phyloP scores from a whole-genome alignment of 371 early-diverging fungal species.

The Rhizopus delemar region DNA sequence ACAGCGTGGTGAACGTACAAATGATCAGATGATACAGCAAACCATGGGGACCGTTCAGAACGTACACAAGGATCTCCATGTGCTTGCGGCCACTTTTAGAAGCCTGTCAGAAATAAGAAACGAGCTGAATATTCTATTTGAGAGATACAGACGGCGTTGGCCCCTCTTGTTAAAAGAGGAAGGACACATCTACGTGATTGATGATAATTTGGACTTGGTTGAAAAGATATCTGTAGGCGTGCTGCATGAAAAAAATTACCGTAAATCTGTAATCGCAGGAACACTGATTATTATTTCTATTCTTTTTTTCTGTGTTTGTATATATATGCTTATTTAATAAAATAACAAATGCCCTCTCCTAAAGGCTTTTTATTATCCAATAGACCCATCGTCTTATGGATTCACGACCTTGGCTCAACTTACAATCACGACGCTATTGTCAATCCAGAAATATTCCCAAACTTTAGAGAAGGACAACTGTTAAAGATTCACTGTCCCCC shows the following conservation, averaged over 20 bases:
- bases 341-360: conserved; percentile 1
- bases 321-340: not conserved
- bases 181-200: conserved; percentile 8
- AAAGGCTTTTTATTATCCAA: conserved; percentile 30
- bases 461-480: conserved; percentile 74
- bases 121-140: not conserved
- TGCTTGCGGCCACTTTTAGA: not conserved
- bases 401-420: conserved; percentile 40
- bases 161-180: conserved; percentile 8
- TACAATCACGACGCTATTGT: conserved; percentile 77
- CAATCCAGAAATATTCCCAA: conserved; percentile 81
- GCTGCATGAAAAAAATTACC: conserved; percentile 3
- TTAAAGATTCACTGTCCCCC: conserved; percentile 50
- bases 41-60: not conserved
- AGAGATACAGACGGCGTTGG: conserved; percentile 10
- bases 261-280: not conserved
- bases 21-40: not conserved
- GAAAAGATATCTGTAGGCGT: not conserved
- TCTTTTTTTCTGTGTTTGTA: not conserved
- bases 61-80: not conserved
- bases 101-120: not conserved
- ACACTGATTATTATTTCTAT: not conserved
- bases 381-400: conserved; percentile 49
- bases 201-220: conserved; percentile 2
- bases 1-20: not conserved